Base-by-base conservation (phyloP, 345 rosid genomes). In the Limnanthes douglasii region DNA sequence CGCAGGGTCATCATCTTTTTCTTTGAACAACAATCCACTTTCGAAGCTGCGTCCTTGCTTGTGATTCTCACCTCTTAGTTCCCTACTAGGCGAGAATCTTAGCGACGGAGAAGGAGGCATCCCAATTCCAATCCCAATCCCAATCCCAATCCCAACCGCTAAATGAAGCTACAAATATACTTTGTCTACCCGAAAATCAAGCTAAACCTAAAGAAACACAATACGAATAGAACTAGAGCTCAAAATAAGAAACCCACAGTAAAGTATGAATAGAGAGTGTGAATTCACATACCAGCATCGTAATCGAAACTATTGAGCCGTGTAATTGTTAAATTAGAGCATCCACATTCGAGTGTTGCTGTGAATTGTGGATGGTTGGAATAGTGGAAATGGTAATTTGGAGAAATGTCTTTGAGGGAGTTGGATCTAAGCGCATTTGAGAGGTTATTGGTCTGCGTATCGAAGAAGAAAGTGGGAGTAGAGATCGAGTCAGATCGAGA, bases 31-130 rank as follows among this genome's bases (percentile, higher is more conserved):
- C 51, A 74, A 47, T 21, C 73, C 73, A 8, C 84, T 70, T 44
- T 79, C 98, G 24, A 79, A 56, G 51, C 95, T 84, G 17, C 51
- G 71, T 11, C 92, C 90, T 11, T 86, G 61, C 54, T 59, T 79
- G 37, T 90, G 95, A 32, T 55, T 50, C 27, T 70, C 83, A 31
- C 49, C 70, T 46, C 64, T 56, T 20, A 51, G 55, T 54, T 77
- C 94, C 44, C 82, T 72, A 46, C 79, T 66, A 1, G 98, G 92
- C 11, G 93, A 80, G 56, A 51, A 73, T 54, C 73, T 66, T 68
- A 72, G 43, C 11, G 86, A 81, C 3, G 98, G 85, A 34, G 94
- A 84, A 55, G 94, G 90, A 46, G 95, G 86, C 98, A 90, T 90
- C 52, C 44, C 61, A 10, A 5, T 40, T 20, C 37, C n/a, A 34